phyloP scores from a whole-genome alignment of 768 basidiomycete genomes.

The Mycena polygramma region DNA sequence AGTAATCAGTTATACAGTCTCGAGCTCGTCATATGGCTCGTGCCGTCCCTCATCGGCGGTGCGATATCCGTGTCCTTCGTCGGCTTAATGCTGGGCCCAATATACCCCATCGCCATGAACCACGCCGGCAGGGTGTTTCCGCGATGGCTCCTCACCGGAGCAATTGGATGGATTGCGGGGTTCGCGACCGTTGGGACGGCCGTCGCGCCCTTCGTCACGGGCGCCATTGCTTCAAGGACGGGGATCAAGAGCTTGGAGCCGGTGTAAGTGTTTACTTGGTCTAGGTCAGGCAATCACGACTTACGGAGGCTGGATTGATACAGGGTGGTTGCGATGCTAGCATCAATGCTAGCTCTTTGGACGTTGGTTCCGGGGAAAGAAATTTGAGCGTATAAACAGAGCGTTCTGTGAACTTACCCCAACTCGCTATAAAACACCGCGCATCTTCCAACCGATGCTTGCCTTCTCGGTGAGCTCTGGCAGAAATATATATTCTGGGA shows the following conservation, averaged over 20 bases:
- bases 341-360: too few species aligned
- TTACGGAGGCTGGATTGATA: too few species aligned
- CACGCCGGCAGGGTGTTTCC: slow-evolving; percentile 73
- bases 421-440: too few species aligned
- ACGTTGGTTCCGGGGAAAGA: too few species aligned
- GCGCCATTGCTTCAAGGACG: slow-evolving; percentile 69
- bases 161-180: slow-evolving; percentile 77
- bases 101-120: slow-evolving; percentile 83
- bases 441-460: too few species aligned
- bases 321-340: too few species aligned
- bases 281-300: too few species aligned
- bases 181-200: slow-evolving; percentile 82
- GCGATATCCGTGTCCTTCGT: slow-evolving; percentile 74
- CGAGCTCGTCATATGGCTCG: slow-evolving; percentile 77
- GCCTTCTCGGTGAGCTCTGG: too few species aligned
- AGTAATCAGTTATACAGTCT: slow-evolving; percentile 52
- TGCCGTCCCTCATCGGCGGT: slow-evolving; percentile 72
- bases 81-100: slow-evolving; percentile 77
- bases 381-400: too few species aligned
- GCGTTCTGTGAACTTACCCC: too few species aligned
- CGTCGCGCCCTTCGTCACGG: slow-evolving; percentile 77
- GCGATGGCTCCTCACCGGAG: slow-evolving; percentile 71
- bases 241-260: slow-evolving; percentile 54
- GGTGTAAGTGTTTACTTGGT: background rate
- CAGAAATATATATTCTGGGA: too few species aligned